Base-by-base conservation (phyloP, 495 filamentous ascomycete species). In the Hyaloscypha variabilis region DNA sequence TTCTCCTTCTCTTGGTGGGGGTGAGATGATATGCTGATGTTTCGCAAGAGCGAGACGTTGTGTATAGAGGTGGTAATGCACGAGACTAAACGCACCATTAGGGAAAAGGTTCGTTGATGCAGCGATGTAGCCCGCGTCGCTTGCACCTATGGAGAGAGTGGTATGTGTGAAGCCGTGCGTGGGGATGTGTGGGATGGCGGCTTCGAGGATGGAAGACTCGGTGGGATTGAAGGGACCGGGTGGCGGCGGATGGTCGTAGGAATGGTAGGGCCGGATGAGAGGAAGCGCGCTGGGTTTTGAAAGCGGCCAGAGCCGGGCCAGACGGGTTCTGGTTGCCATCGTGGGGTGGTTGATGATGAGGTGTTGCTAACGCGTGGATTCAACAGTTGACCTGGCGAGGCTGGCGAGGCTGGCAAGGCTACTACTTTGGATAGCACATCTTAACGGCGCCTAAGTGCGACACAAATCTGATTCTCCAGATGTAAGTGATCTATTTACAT, bases 51-150 rank as follows among this genome's bases (percentile, higher is more conserved):
- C 75, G 42, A 77, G 68, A 42, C 83, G 75, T 71, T 92, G 85
- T 62, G 81, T 89, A 8, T 88, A 83, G 0, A 97, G 84, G 77
- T 95, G 91, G 72, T 90, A 98, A 6, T 85, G 84, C 58, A 97
- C 87, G 19, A 99, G 81, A 61, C 90, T 87, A 77, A 96, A 97
- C 60, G 86, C 85, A 17, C 88, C 92, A 29, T 86, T 81, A 28
- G 93, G 88, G 59, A 99, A 85, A 1, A 98, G 75, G 70, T 93
- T 94, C 42, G 89, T 84, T 21, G 90, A 92, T 68, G 93, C 90
- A 72, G 95, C 91, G 51, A 93, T 89, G 77, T 94, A 97, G 55
- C 92, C 91, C 29, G 85, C 86, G 70, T 94, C 91, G 70, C 88
- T 87, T 49, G 91, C 90, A 70, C 94, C 95, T 42, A 90, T 83